Conservation (phyloP, 768 basidiomycete species). For the Suillus subalutaceus region DNA sequence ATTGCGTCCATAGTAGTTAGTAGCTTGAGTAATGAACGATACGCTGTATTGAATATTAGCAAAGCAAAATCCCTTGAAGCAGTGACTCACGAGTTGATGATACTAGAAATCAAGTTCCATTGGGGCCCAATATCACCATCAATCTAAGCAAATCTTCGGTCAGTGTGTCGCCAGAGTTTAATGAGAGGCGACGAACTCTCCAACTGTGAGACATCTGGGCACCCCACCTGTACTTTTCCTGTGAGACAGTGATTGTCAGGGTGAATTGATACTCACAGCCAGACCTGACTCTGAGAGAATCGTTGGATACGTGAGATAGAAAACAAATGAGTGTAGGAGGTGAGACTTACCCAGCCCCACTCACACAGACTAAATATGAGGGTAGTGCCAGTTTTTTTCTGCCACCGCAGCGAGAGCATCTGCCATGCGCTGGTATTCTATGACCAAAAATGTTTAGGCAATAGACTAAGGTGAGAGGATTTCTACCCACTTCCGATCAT, state of each 20-base stretch:
- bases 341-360: constrained; percentile 60
- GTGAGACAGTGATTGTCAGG: not conserved
- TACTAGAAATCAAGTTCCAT: constrained; percentile 55
- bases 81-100: constrained; percentile 52
- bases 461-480: constrained; percentile 6
- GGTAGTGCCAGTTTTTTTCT: constrained; percentile 49
- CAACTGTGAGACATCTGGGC: constrained; percentile 41
- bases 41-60: constrained; percentile 41
- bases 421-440: constrained; percentile 64
- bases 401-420: constrained; percentile 53
- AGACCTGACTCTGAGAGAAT: constrained; percentile 53
- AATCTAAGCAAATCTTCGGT: constrained; percentile 16
- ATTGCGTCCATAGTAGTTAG: constrained; percentile 65
- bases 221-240: constrained; percentile 34
- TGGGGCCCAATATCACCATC: constrained; percentile 33
- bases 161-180: not conserved
- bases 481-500: constrained; percentile 50
- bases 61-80: not conserved
- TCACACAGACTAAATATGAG: constrained; percentile 65
- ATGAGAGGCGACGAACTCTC: constrained; percentile 38
- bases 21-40: constrained; percentile 63
- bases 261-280: constrained; percentile 52
- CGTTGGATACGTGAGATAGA: not conserved
- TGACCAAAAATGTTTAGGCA: not conserved
- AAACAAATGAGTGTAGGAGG: not conserved